phyloP scores from a whole-genome alignment of 2,329 filamentous ascomycete genomes.

The Catunica adiposa region DNA sequence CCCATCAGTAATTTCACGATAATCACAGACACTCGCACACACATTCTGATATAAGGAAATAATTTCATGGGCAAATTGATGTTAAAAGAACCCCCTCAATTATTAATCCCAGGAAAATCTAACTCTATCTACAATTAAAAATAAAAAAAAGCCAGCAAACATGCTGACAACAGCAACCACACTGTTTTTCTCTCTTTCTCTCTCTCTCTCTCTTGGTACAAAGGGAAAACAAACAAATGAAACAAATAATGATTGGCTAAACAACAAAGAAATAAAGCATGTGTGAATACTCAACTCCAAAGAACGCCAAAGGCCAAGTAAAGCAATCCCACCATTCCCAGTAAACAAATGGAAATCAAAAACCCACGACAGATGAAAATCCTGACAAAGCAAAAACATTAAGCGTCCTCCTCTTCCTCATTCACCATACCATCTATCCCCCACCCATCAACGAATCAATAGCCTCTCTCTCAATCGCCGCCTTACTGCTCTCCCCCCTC shows the following conservation, averaged over 20 bases:
- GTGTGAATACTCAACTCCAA: not conserved
- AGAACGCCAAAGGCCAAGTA: constrained; percentile 11
- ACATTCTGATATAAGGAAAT: too few species aligned
- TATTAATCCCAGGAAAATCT: too few species aligned
- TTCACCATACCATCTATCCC: too few species aligned
- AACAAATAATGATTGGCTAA: not conserved
- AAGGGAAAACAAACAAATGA: constrained; percentile 1
- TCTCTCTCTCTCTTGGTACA: not conserved
- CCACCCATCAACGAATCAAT: constrained; percentile 35
- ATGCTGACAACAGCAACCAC: too few species aligned
- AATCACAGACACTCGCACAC: too few species aligned
- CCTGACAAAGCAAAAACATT: constrained; percentile 19
- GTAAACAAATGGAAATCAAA: constrained; percentile 22
- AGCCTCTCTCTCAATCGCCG: not conserved
- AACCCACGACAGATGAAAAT: constrained; percentile 16
- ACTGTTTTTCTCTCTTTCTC: not conserved
- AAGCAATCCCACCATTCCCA: constrained; percentile 4
- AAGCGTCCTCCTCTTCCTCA: not conserved
- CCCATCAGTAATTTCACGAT: too few species aligned
- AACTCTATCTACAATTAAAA: too few species aligned
- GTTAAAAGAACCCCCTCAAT: too few species aligned
- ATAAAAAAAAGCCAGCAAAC: too few species aligned
- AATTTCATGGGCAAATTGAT: too few species aligned
- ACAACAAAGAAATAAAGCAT: not conserved
- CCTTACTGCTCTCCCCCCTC: not conserved